Base-by-base conservation (phyloP, 352 stramenopile species). In the Lagenidium giganteum region DNA sequence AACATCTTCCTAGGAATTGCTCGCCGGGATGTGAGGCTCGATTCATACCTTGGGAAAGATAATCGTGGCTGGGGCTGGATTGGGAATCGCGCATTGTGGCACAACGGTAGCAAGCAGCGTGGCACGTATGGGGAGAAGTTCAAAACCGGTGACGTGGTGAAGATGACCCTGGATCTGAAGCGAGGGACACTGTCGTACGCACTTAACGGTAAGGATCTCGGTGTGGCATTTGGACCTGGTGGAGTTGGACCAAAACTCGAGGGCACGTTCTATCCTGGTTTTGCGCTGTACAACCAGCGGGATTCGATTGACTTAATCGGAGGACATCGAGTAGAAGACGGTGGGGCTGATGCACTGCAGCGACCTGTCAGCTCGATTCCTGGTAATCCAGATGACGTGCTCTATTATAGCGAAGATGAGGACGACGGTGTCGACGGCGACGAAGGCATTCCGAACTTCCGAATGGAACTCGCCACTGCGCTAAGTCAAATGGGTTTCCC, bases 21-120 rank as follows among this genome's bases (percentile, higher is more conserved):
- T 33, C 83, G 83, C 2, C 76, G 84, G 18, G 81, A 94, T 18
- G 82, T 93, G 18, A 77, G 85, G 0, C 46, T 96, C 8, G 81
- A 95, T 35, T 96, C 85, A 17, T 96, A 96, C 32, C 51, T 96
- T 21, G 85, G 85, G n/a, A 96, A 96, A 31, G 85, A 96, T 51
- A 96, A 94, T 44, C 80, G 84, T 20, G 83, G 85, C 12, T 96
- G 85, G 85, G 85, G 83, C 8, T 96, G 85, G 79, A 96, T 96
- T 29, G 85, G 85, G 12, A 95, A 96, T 46, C 80, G 83, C 23
- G 85, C 83, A 18, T 61, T 94, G 5, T 96, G 85, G 83, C 83
- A 96, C 56, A 95, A 95, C 43, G 85, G 85, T 1, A 92, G 78
- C 55, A 96, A 96, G 53, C 83, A 95, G 46, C 79, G 85, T 12